Percentiles rank a stretch among this genome's conserved stretches.
phyloP scores from a whole-genome alignment of 202 grass and related monocot genomes.

The Dendrocalamus latiflorus region DNA sequence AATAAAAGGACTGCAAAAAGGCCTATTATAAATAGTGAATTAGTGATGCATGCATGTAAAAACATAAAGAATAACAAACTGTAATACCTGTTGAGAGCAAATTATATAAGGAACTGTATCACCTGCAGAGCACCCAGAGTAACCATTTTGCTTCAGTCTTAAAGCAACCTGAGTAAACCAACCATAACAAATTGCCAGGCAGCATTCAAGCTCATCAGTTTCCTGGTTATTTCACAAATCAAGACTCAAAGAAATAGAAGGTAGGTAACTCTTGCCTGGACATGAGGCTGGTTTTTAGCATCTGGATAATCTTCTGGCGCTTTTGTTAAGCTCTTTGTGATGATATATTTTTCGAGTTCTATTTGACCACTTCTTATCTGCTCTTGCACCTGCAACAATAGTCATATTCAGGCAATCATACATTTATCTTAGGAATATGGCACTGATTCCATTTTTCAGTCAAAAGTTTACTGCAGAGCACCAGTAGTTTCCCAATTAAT shows the following conservation, averaged over 20 bases:
- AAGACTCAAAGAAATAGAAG: slow-evolving; percentile 9
- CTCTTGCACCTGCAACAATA: slow-evolving; percentile 69
- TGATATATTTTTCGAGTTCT: slow-evolving; percentile 87
- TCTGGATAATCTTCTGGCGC: slow-evolving; percentile 93
- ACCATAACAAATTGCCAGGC: background rate
- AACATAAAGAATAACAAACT: background rate
- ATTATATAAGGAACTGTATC: slow-evolving; percentile 96
- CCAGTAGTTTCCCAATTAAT: background rate
- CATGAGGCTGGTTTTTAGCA: slow-evolving; percentile 99
- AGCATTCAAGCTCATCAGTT: background rate
- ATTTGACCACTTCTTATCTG: slow-evolving; percentile 92
- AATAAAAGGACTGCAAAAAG: background rate
- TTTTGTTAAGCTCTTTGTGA: slow-evolving; percentile 97
- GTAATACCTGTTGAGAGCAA: slow-evolving; percentile 71
- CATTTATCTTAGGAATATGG: slow-evolving; percentile 5
- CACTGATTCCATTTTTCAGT: background rate
- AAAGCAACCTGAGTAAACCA: slow-evolving; percentile 68
- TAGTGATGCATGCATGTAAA: background rate
- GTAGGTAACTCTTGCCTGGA: slow-evolving; percentile 59
- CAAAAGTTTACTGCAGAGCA: background rate
- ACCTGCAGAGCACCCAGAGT: slow-evolving; percentile 77
- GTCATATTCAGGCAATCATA: slow-evolving; percentile 5
- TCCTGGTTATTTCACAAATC: background rate
- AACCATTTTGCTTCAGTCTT: slow-evolving; percentile 88
- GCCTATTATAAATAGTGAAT: slow-evolving; percentile 1